Percentiles rank a stretch among this genome's conserved stretches.
Evolutionary conservation across 2,329 filamentous ascomycete genomes (phyloP).

Genomic region (Penicillium sp.): DNA sequence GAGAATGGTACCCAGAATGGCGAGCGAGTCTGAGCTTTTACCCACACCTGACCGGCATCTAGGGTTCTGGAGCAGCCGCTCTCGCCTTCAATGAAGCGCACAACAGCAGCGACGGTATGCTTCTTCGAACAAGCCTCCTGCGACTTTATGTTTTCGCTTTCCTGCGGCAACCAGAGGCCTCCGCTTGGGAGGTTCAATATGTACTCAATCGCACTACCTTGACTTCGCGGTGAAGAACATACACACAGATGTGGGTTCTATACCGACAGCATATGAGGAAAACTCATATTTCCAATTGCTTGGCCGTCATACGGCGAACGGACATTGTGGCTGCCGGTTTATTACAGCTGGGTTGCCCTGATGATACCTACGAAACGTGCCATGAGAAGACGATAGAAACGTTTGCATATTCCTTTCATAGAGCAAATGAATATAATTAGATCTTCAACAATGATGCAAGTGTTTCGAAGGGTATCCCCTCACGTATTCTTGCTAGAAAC

Average conservation of each 20-base stretch:
- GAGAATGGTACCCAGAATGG: constrained; percentile 6
- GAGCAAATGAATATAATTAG: not conserved
- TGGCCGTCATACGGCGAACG: no score
- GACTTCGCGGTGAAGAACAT: no score
- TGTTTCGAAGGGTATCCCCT: not conserved
- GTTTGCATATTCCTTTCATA: not conserved
- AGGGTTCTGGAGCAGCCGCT: not conserved
- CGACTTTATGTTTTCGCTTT: not conserved
- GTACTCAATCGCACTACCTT: no score
- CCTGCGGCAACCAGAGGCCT: no score
- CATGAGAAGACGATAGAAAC: constrained; percentile 1
- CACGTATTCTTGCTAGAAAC: not conserved
- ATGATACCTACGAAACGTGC: not conserved
- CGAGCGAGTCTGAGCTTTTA: constrained; percentile 10
- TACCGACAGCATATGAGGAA: no score
- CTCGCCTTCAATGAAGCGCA: not conserved
- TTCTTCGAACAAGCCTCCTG: not conserved
- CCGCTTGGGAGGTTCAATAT: no score
- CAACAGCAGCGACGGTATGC: not conserved
- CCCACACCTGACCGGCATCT: not conserved
- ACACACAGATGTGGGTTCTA: no score
- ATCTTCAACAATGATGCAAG: not conserved
- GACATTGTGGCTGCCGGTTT: not conserved
- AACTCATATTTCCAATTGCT: no score
- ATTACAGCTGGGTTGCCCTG: not conserved